Base-by-base conservation (phyloP, 768 basidiomycete species). In the Amanita thiersii region DNA sequence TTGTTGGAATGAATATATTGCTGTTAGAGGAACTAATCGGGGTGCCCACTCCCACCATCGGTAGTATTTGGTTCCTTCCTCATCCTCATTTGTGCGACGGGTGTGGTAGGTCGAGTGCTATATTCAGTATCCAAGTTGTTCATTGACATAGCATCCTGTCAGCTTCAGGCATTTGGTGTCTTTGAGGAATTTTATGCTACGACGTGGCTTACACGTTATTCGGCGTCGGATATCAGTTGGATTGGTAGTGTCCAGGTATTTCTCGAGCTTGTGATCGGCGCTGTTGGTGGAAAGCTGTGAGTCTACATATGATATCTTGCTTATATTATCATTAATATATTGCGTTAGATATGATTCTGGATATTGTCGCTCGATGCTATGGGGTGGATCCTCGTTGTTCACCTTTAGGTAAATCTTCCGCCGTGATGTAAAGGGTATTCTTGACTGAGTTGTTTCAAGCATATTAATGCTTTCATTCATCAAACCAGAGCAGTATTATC, bases 181-280 rank as follows among this genome's bases (percentile, higher is more conserved):
- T 47, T 33, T 25, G 29, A 47, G 17, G 47, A 47, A 7, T 47
- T 37, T 14, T 47, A 44, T 18, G 44, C 42, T 5, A 39, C 28
- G 4, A 30, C 21, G 9, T 47, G 36, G 28, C 37, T 47, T 8
- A 19, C 15, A 7, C 25, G 40, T 10, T 47, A 44, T 14, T 29
- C 47, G 14, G 47, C 47, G 23, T 44, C 47, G 2, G 37, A 44
- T 15, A 44, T 47, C 5, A 44, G 43, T 17, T 44, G 42, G 47
- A 47, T 47, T 11, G 47, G 47, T 23, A 44, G 43, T 30, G 32
- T 47, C 4, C 37, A 47, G 32, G 40, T 47, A 17, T 47, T 47
- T 32, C 32, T 47, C 19, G 46, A 43, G 14, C 46, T 47, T 24
- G 11, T 30, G 4, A 19, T 47, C 14, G 46, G 46, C 9, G 14